Conservation (phyloP, 352 stramenopile species). For the Pythium diclinum region DNA sequence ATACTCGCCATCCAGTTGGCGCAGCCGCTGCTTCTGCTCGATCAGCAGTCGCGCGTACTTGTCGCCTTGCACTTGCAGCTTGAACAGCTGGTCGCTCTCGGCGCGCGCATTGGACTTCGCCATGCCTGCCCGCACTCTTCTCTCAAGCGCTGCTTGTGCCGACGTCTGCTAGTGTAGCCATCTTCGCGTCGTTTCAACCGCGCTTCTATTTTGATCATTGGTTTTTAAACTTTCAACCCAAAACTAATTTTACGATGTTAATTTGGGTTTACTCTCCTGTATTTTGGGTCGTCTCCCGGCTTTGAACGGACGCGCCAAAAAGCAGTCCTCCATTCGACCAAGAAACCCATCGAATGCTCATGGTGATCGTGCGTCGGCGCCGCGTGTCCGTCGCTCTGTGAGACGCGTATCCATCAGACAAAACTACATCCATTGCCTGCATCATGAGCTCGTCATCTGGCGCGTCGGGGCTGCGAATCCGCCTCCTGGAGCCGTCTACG, state of each 20-base stretch:
- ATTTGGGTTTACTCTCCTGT: not conserved
- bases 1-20: conserved; percentile 65
- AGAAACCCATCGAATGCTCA: not conserved
- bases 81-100: conserved; percentile 80
- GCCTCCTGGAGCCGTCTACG: conserved; percentile 47
- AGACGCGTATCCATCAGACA: not conserved
- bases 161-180: conserved; percentile 19
- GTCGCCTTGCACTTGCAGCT: conserved; percentile 77
- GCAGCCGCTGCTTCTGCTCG: conserved; percentile 67
- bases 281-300: not conserved
- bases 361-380: not conserved
- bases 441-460: not conserved
- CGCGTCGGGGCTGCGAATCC: conserved; percentile 36
- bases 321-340: not conserved
- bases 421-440: not conserved
- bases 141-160: not conserved
- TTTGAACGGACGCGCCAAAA: conserved; percentile 1
- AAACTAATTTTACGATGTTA: not conserved
- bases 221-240: too few relatives aligned
- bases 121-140: conserved; percentile 26
- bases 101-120: conserved; percentile 61
- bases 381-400: not conserved
- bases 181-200: not conserved
- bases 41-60: conserved; percentile 71
- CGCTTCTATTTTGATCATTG: conserved; percentile 2